A percentile compares a stretch with the other conserved stretches of the same genome.
Conservation (phyloP, 768 basidiomycete species). For the Strobilomyces confusus region DNA sequence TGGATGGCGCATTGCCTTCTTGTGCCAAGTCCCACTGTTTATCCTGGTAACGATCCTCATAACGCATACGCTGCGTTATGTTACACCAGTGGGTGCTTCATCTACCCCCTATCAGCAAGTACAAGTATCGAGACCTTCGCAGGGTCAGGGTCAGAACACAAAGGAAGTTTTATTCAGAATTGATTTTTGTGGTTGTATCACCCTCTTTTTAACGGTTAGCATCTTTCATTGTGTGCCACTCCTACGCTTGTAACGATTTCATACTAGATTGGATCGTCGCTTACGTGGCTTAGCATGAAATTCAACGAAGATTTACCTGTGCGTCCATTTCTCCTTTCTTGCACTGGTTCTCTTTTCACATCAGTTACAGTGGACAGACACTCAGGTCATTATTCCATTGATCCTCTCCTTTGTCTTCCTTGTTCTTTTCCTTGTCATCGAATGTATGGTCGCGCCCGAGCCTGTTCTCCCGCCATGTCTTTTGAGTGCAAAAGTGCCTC, state of each 20-base stretch:
- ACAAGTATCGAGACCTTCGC: neutral
- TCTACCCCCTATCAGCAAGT: neutral
- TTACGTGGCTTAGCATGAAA: conserved; percentile 66
- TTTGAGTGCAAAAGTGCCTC: conserved; percentile 61
- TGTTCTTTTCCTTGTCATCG: conserved; percentile 54
- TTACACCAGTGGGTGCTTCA: conserved; percentile 49
- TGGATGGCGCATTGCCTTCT: conserved; percentile 58
- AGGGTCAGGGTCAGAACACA: conserved; percentile 64
- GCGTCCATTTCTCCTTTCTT: neutral
- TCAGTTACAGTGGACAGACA: conserved; percentile 48
- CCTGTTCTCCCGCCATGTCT: conserved; percentile 67
- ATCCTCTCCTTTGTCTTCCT: conserved; percentile 41
- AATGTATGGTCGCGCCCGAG: conserved; percentile 59
- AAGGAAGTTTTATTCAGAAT: conserved; percentile 72
- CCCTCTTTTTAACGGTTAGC: conserved; percentile 47
- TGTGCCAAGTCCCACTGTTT: conserved; percentile 68
- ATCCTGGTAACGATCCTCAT: conserved; percentile 41
- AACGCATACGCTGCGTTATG: conserved; percentile 58
- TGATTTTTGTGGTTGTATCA: conserved; percentile 68
- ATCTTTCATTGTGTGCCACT: neutral
- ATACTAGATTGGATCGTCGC: conserved; percentile 49
- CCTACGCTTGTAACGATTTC: neutral
- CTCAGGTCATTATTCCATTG: conserved; percentile 48
- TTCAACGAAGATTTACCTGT: conserved; percentile 67
- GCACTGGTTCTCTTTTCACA: neutral